Conservation (phyloP, 2,329 filamentous ascomycete genomes). For the Lithohypha guttulata region DNA sequence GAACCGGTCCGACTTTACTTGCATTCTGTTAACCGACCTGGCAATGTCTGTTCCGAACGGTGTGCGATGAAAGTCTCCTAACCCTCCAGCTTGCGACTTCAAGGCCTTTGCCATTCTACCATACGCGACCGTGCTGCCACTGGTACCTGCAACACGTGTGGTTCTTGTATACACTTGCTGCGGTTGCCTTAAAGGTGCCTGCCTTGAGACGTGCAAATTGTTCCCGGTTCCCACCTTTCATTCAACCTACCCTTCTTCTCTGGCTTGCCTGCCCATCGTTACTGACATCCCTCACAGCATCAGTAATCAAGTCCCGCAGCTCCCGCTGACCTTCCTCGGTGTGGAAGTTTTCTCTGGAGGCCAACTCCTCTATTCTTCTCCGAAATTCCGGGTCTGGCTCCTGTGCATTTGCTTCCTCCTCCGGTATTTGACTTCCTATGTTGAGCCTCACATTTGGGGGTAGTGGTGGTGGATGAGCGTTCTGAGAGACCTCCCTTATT, state of each 20-base stretch:
- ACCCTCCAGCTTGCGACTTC: not conserved
- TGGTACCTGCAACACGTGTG: no score
- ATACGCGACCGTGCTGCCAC: no score
- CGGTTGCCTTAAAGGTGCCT: no score
- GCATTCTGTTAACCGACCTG: not conserved
- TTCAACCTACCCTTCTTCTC: slow-evolving; percentile 37
- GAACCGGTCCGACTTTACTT: not conserved
- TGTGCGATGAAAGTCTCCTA: no score
- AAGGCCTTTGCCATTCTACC: no score
- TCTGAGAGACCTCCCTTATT: slow-evolving; percentile 19
- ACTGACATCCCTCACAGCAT: slow-evolving; percentile 61
- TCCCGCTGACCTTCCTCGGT: slow-evolving; percentile 69
- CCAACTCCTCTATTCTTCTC: slow-evolving; percentile 78
- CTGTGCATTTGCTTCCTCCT: slow-evolving; percentile 49
- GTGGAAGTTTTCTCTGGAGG: slow-evolving; percentile 71
- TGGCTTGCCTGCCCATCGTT: slow-evolving; percentile 55
- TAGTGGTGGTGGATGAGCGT: slow-evolving; percentile 46
- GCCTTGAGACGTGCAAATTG: no score
- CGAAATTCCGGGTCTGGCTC: slow-evolving; percentile 65
- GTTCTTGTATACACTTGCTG: no score
- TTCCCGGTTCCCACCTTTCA: no score
- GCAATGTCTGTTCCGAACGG: not conserved
- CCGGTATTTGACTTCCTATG: slow-evolving; percentile 58
- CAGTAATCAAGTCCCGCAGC: slow-evolving; percentile 65
- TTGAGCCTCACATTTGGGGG: slow-evolving; percentile 70